Base-by-base conservation (phyloP, 2,329 filamentous ascomycete species). In the Penicillium sp. region DNA sequence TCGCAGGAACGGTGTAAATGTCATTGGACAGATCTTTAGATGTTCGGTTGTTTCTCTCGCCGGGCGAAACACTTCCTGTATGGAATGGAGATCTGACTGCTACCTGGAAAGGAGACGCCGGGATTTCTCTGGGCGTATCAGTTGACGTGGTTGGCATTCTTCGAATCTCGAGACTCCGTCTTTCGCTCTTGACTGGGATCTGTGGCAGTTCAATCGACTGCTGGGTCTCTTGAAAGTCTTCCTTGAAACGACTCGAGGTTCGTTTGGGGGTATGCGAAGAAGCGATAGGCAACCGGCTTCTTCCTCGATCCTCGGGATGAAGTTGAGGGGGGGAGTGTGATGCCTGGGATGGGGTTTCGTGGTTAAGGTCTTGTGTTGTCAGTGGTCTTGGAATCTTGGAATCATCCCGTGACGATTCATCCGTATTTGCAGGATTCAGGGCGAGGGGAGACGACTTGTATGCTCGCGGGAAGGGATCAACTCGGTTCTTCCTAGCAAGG, bases 401-500 rank as follows among this genome's bases (percentile, higher is more conserved):
- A 29, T 46, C 46, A 26, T 53, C 53, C 34, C 32, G 50, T 46
- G 58, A 40, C 26, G 35, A 34, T 10, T 59, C 59, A n/a, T 56
- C 32, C 8, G 50, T 63, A 20, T 57, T 57, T 22, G 61, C 61
- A 37, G 67, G 58, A 14, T 66, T 64, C 39, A 61, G 61, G 9
- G 70, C 62, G 29, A 74, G 63, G 22, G 71, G 71, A 13, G 72
- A 74, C 7, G 71, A 70, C 46, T 65, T 70, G 58, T 72, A 72
- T 13, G 55, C 58, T 44, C 57, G 62, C 16, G 48, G 29, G 34
- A 49, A 50, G 5, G 39, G 43, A 10, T 65, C 61, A 20, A 46
- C 31, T n/a, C 46, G 45, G 11, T 13, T 53, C 38, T 51, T 57
- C 22, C 55, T 56, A 7, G 44, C 43, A 11, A 58, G 22, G n/a